Evolutionary conservation across 2,329 filamentous ascomycete species (phyloP).

Genomic region (Fusarium napiforme): DNA sequence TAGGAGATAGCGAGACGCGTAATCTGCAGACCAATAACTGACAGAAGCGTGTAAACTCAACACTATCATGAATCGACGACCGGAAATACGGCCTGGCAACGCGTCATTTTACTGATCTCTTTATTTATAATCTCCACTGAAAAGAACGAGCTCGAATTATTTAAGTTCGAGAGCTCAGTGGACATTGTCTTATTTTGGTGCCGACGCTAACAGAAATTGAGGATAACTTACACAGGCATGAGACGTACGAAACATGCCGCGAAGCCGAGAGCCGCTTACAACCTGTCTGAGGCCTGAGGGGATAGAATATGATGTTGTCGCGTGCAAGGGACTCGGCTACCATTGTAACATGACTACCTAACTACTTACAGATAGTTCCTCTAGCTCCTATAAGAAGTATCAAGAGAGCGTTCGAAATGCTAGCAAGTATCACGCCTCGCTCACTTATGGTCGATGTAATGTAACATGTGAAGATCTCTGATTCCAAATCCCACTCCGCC

Average conservation of each 20-base stretch:
- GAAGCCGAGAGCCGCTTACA: conserved; percentile 9
- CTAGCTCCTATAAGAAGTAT: neutral
- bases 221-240: neutral
- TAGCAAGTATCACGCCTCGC: neutral
- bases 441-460: neutral
- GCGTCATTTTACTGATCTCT: conserved; percentile 1
- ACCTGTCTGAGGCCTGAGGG: neutral
- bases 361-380: neutral
- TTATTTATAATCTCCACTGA: neutral
- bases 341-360: neutral
- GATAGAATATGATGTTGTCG: neutral
- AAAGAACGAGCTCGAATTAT: neutral
- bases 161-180: neutral
- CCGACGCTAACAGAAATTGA: conserved; percentile 1
- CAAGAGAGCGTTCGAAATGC: neutral
- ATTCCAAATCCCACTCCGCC: neutral
- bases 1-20: conserved; percentile 24
- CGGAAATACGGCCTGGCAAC: conserved; percentile 20
- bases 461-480: neutral
- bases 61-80: conserved; percentile 8
- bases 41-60: neutral
- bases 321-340: neutral
- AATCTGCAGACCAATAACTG: conserved; percentile 12
- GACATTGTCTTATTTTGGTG: neutral
- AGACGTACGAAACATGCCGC: conserved; percentile 15